These are phyloP conservation scores for Fraxinus greggii DNA, from an alignment of 305 asterid species.

Conservation along the genomic window DNA sequence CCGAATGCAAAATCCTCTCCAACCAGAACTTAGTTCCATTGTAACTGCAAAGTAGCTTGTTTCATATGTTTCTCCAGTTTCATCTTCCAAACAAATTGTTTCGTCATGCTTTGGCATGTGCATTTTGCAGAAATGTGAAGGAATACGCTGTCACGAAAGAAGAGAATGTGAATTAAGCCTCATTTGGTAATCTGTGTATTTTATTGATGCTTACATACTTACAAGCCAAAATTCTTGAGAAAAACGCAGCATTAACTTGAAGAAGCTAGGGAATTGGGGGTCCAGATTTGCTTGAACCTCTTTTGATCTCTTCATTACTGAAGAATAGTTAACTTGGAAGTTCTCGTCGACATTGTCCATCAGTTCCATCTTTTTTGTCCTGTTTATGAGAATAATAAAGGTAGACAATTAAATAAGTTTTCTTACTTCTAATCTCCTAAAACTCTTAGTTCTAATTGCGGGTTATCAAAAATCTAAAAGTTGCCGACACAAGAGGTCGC, in stretches of 20 bases:
- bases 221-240: conserved; percentile 43
- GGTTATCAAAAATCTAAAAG: neutral
- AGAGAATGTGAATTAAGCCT: neutral
- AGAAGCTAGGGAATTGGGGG: conserved; percentile 34
- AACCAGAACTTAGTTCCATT: conserved; percentile 52
- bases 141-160: conserved; percentile 39
- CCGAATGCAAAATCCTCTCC: conserved; percentile 46
- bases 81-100: conserved; percentile 40
- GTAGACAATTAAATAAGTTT: neutral
- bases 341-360: neutral
- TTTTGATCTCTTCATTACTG: conserved; percentile 30
- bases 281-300: conserved; percentile 33
- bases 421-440: neutral
- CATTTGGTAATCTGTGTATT: neutral
- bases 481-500: neutral
- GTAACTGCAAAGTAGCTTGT: conserved; percentile 41
- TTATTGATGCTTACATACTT: neutral
- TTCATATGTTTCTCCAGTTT: conserved; percentile 27
- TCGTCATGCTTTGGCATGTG: conserved; percentile 42
- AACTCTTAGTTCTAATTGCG: neutral
- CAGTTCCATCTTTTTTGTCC: neutral
- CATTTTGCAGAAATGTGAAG: conserved; percentile 37
- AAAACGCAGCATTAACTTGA: conserved; percentile 37
- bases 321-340: neutral
- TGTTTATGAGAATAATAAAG: neutral